Evolutionary conservation across 805 yeast species (phyloP).

Genomic region (Dipodascus albidus): DNA sequence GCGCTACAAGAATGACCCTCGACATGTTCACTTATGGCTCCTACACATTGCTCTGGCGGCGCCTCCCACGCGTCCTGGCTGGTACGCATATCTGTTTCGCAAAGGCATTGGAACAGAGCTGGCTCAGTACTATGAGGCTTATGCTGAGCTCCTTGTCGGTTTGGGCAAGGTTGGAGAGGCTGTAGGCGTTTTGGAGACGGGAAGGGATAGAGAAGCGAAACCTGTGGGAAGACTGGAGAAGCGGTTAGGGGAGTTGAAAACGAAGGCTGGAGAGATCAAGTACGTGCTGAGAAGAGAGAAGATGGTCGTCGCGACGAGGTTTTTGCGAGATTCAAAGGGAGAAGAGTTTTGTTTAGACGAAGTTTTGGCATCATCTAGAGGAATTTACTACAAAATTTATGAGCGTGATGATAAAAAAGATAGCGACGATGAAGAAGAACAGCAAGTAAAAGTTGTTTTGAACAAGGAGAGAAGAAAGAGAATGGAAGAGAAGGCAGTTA

Average conservation of each 20-base stretch:
- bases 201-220: constrained; percentile 52
- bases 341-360: constrained; percentile 58
- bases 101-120: constrained; percentile 58
- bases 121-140: constrained; percentile 68
- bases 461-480: neutral
- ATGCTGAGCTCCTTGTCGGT: constrained; percentile 51
- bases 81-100: constrained; percentile 58
- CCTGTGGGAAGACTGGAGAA: constrained; percentile 41
- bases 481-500: neutral
- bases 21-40: constrained; percentile 75
- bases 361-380: constrained; percentile 42
- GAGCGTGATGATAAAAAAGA: neutral
- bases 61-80: neutral
- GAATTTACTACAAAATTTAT: constrained; percentile 13
- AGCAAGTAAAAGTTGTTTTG: neutral
- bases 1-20: constrained; percentile 69
- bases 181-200: constrained; percentile 43
- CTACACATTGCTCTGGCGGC: constrained; percentile 20
- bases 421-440: neutral
- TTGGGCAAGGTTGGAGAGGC: constrained; percentile 42
- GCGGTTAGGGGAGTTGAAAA: constrained; percentile 34
- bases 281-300: constrained; percentile 15
- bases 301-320: constrained; percentile 5
- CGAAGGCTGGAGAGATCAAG: constrained; percentile 28
- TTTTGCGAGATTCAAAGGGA: constrained; percentile 16